phyloP scores from a whole-genome alignment of 1,139 yeast species.

The Suhomyces atakaporum region DNA sequence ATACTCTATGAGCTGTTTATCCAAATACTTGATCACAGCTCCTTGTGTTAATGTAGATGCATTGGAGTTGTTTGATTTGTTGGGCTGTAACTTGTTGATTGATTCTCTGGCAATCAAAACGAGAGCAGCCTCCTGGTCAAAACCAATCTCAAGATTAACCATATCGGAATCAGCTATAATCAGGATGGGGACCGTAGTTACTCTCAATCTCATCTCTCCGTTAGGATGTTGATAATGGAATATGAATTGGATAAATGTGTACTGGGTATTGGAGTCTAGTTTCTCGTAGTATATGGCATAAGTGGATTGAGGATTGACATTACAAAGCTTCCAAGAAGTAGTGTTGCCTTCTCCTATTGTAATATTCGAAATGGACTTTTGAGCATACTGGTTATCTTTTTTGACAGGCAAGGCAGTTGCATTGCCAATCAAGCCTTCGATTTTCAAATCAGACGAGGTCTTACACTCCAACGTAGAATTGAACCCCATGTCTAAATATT shows the following conservation, averaged over 20 bases:
- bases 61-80: constrained; percentile 17
- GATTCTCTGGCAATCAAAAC: constrained; percentile 60
- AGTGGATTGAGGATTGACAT: constrained; percentile 56
- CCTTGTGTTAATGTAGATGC: constrained; percentile 15
- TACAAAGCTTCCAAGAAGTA: constrained; percentile 62
- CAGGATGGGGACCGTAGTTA: constrained; percentile 52
- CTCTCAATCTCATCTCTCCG: constrained; percentile 48
- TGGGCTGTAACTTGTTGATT: constrained; percentile 44
- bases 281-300: constrained; percentile 61
- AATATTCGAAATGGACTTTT: constrained; percentile 28
- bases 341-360: constrained; percentile 55
- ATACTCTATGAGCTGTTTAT: constrained; percentile 77
- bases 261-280: constrained; percentile 33
- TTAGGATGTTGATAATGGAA: constrained; percentile 70
- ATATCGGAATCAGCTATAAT: constrained; percentile 47
- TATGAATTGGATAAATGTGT: constrained; percentile 63
- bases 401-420: constrained; percentile 44
- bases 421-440: constrained; percentile 63
- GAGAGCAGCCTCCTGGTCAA: constrained; percentile 73
- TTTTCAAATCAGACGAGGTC: constrained; percentile 47
- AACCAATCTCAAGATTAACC: constrained; percentile 41
- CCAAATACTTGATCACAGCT: constrained; percentile 75
- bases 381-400: constrained; percentile 26
- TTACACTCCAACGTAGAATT: constrained; percentile 63
- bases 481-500: constrained; percentile 50